phyloP scores from a whole-genome alignment of 148 eudicot species.

The Heliamphora exappendiculata region DNA sequence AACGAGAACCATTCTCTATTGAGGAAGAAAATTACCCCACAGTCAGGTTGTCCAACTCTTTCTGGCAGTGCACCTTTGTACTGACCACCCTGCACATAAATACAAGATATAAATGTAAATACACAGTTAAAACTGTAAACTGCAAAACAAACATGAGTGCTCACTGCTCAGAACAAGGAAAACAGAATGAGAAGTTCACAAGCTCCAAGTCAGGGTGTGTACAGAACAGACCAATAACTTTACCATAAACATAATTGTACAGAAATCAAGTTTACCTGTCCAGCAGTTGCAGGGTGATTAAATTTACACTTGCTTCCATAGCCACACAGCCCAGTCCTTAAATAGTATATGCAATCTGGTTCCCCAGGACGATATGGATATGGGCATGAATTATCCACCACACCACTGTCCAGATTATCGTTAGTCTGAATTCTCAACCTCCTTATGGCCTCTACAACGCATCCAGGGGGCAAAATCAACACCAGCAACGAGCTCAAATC shows the following conservation, averaged over 20 bases:
- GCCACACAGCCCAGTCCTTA: constrained; percentile 57
- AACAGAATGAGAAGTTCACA: background rate
- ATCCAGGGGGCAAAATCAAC: constrained; percentile 8
- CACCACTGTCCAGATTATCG: constrained; percentile 18
- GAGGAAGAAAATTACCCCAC: constrained; percentile 45
- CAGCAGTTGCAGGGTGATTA: constrained; percentile 53
- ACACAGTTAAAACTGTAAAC: background rate
- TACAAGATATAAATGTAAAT: background rate
- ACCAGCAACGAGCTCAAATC: background rate
- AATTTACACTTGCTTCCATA: constrained; percentile 59
- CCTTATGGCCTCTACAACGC: constrained; percentile 28
- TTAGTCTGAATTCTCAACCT: constrained; percentile 27
- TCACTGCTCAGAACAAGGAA: background rate
- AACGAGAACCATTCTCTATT: background rate
- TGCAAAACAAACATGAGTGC: background rate
- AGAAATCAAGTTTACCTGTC: constrained; percentile 26
- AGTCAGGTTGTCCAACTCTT: constrained; percentile 63
- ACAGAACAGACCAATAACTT: background rate
- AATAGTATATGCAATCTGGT: constrained; percentile 54
- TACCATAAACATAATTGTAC: background rate
- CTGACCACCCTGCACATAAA: constrained; percentile 16
- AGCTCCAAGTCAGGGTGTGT: background rate
- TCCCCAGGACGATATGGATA: constrained; percentile 65
- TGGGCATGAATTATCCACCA: constrained; percentile 2
- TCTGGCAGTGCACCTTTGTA: constrained; percentile 44